Percentiles rank a stretch among this genome's conserved stretches.
Conservation (phyloP, 768 basidiomycete species). For the Hebeloma cylindrosporum region DNA sequence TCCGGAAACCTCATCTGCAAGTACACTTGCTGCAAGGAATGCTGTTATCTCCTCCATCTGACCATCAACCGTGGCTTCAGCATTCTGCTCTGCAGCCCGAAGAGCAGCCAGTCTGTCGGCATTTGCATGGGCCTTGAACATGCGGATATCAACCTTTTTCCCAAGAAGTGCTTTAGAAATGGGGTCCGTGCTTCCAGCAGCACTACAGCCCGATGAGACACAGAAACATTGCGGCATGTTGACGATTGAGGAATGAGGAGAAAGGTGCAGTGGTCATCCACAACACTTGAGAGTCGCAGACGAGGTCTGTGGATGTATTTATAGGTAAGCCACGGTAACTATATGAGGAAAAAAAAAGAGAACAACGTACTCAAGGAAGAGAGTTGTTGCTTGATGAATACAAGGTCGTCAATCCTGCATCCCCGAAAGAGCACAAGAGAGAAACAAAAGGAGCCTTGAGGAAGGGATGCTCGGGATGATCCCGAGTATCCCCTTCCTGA, state of each 20-base stretch:
- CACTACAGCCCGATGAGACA: background rate
- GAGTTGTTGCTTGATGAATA: too few species aligned
- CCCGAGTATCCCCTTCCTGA: too few species aligned
- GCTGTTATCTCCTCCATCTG: slow-evolving; percentile 1
- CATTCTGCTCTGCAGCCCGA: slow-evolving; percentile 2
- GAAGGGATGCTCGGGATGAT: too few species aligned
- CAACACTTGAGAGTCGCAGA: background rate
- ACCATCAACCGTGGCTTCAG: background rate
- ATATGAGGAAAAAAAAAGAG: too few species aligned
- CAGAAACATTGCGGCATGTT: slow-evolving; percentile 10
- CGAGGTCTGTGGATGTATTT: too few species aligned
- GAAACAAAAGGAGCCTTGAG: too few species aligned
- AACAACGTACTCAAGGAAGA: too few species aligned
- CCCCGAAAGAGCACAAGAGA: too few species aligned
- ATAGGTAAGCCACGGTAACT: too few species aligned
- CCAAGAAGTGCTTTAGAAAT: background rate
- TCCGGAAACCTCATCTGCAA: slow-evolving; percentile 1
- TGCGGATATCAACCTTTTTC: background rate
- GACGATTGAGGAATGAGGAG: background rate
- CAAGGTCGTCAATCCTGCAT: too few species aligned
- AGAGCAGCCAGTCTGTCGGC: slow-evolving; percentile 1
- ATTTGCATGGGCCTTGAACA: background rate
- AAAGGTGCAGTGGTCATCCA: slow-evolving; percentile 4
- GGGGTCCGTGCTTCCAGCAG: slow-evolving; percentile 3
- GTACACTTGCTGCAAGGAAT: slow-evolving; percentile 3